Percentiles rank a stretch among this genome's conserved stretches.
phyloP scores from a whole-genome alignment of 1,284 basidiomycete species.

The Meira nashicola region DNA sequence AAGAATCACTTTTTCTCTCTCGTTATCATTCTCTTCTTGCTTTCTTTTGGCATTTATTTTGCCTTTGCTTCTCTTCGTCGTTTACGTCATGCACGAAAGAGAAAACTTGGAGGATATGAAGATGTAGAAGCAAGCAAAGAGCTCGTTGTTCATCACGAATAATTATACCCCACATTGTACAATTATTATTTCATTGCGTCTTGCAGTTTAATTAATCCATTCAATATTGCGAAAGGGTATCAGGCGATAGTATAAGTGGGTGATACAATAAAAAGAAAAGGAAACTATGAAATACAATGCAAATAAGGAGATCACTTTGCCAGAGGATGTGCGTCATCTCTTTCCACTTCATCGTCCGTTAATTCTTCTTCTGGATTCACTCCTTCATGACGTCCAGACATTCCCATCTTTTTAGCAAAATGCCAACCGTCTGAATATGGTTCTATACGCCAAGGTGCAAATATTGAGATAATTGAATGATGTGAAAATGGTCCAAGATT shows the following conservation, averaged over 20 bases:
- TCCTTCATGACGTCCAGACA: constrained; percentile 5
- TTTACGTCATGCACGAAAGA: too few relatives aligned
- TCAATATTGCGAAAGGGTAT: too few relatives aligned
- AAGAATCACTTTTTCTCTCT: not conserved
- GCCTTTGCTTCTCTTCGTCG: not conserved
- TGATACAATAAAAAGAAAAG: too few relatives aligned
- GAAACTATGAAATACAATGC: too few relatives aligned
- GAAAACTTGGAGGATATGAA: too few relatives aligned
- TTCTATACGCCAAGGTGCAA: constrained; percentile 63
- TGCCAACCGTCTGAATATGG: constrained; percentile 80
- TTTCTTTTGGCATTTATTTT: not conserved
- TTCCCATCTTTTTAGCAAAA: constrained; percentile 63
- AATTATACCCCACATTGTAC: too few relatives aligned
- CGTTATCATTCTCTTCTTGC: not conserved
- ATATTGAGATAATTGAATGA: not conserved
- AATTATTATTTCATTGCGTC: too few relatives aligned
- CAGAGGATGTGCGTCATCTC: constrained; percentile 2
- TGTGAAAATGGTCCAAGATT: constrained; percentile 65
- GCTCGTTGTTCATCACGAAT: too few relatives aligned
- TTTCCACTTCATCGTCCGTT: constrained; percentile 13
- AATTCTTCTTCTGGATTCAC: constrained; percentile 11
- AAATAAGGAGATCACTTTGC: not conserved
- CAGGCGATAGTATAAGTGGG: too few relatives aligned
- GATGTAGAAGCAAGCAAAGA: too few relatives aligned
- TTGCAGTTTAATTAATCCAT: too few relatives aligned